phyloP scores from a whole-genome alignment of 805 yeast genomes.

The Tetrapisispora pingtungensis region DNA sequence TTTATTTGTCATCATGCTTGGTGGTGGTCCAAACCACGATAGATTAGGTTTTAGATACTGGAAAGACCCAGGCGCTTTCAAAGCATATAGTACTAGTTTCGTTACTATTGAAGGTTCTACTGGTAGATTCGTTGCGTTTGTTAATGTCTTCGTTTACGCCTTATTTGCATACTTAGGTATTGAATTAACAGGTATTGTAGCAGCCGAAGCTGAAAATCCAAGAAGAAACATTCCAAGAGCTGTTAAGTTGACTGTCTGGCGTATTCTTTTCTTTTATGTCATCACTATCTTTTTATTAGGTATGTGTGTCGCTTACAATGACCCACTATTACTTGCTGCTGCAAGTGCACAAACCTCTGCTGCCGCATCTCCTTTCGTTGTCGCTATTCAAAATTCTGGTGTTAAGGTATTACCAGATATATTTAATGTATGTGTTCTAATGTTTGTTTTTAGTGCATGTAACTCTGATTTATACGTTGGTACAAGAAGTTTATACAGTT shows the following conservation, averaged over 20 bases:
- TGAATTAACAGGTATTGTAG: constrained; percentile 61
- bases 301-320: constrained; percentile 54
- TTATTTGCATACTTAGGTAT: constrained; percentile 65
- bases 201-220: constrained; percentile 65
- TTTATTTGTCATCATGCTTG: constrained; percentile 55
- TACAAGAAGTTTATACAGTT: constrained; percentile 62
- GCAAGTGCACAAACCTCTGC: constrained; percentile 45
- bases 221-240: constrained; percentile 63
- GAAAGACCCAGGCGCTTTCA: constrained; percentile 60
- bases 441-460: constrained; percentile 73
- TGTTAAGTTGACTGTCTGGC: constrained; percentile 56
- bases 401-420: constrained; percentile 63
- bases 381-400: constrained; percentile 57
- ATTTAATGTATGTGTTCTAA: constrained; percentile 65
- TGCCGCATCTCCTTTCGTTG: constrained; percentile 75
- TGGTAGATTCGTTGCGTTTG: constrained; percentile 54
- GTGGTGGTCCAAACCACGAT: constrained; percentile 71
- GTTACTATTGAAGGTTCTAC: constrained; percentile 31
- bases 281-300: constrained; percentile 54
- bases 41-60: constrained; percentile 66
- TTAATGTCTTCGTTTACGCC: constrained; percentile 53
- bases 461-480: constrained; percentile 73
- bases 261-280: constrained; percentile 55
- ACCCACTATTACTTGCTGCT: constrained; percentile 41
- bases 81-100: constrained; percentile 30